A percentile compares a stretch with the other conserved stretches of the same genome.
These are phyloP conservation scores for Pulicaria dysenterica DNA, from an alignment of 129 eudicot genomes.

Conservation along the genomic window DNA sequence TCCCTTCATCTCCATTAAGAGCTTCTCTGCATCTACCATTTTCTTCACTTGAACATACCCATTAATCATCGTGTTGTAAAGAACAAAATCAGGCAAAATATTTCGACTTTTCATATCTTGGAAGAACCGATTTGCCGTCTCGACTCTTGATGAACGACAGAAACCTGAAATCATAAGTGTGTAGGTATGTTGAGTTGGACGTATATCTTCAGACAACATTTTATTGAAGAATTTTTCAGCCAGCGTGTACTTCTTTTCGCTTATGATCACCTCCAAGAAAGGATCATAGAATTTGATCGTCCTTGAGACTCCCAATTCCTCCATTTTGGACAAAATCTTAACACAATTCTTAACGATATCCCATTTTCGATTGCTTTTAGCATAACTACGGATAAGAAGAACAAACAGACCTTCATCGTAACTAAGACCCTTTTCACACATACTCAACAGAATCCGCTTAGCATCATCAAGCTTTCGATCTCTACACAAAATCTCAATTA, in stretches of 20 bases:
- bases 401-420: constrained; percentile 83
- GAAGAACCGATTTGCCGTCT: constrained; percentile 56
- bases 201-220: constrained; percentile 69
- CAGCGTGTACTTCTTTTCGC: constrained; percentile 65
- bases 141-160: constrained; percentile 53
- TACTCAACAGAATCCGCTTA: constrained; percentile 58
- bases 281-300: constrained; percentile 53
- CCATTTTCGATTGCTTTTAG: constrained; percentile 38
- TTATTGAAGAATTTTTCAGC: constrained; percentile 69
- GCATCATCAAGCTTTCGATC: constrained; percentile 71
- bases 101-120: constrained; percentile 67
- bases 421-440: constrained; percentile 59
- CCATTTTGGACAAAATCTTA: constrained; percentile 58
- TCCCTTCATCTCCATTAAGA: constrained; percentile 73
- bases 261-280: constrained; percentile 59
- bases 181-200: constrained; percentile 59
- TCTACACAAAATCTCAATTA: constrained; percentile 59
- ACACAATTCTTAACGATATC: constrained; percentile 82
- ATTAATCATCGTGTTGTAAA: constrained; percentile 66
- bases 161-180: constrained; percentile 70
- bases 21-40: constrained; percentile 79
- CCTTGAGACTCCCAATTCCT: constrained; percentile 63
- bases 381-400: constrained; percentile 60
- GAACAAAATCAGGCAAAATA: constrained; percentile 52
- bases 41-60: constrained; percentile 61